These are phyloP conservation scores for Candida methanosorbosa DNA, from an alignment of 805 yeast genomes.

Conservation along the genomic window DNA sequence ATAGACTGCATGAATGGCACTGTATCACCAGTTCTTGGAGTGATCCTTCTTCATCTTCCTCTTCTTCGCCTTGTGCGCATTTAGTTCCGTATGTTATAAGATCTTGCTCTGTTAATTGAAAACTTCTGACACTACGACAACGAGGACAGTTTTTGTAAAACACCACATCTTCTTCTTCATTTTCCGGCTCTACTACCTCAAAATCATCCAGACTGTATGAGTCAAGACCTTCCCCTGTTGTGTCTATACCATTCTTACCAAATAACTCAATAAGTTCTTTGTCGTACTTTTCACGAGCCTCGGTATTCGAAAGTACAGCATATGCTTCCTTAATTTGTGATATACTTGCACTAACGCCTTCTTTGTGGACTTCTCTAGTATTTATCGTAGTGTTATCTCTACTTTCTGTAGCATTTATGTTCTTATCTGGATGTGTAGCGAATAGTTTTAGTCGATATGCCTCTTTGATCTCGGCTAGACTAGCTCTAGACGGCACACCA, in stretches of 20 bases:
- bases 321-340: constrained; percentile 59
- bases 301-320: constrained; percentile 35
- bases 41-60: constrained; percentile 38
- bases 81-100: constrained; percentile 43
- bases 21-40: constrained; percentile 64
- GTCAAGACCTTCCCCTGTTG: constrained; percentile 66
- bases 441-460: constrained; percentile 62
- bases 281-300: constrained; percentile 44
- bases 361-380: constrained; percentile 3
- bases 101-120: constrained; percentile 39
- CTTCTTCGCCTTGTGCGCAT: constrained; percentile 1
- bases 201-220: constrained; percentile 58
- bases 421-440: constrained; percentile 74
- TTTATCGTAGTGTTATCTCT: constrained; percentile 1
- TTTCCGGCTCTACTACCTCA: constrained; percentile 24
- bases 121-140: constrained; percentile 45
- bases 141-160: constrained; percentile 59
- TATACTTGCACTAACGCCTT: constrained; percentile 27
- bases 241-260: constrained; percentile 28
- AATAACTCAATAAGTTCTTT: constrained; percentile 24
- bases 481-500: constrained; percentile 35
- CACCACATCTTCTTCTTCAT: constrained; percentile 17
- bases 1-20: constrained; percentile 76
- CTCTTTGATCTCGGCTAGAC: constrained; percentile 34
- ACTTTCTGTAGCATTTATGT: constrained; percentile 1